Conservation (phyloP, 495 filamentous ascomycete genomes). For the Pyrenula massariospora region DNA sequence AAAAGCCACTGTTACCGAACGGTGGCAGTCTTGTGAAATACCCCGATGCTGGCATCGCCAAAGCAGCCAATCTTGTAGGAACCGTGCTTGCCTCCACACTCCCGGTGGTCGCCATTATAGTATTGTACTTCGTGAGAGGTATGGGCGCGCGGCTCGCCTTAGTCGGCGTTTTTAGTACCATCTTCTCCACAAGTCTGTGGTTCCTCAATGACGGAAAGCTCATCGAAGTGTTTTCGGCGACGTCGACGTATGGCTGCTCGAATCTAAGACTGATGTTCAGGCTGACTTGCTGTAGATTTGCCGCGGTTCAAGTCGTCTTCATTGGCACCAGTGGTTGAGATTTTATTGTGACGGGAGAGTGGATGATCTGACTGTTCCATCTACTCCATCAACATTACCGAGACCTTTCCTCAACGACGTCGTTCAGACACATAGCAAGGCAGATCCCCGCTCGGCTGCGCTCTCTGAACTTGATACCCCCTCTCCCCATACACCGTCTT, state of each 20-base stretch:
- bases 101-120: not conserved
- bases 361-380: too few species aligned
- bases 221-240: not conserved
- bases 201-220: not conserved
- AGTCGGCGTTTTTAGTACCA: not conserved
- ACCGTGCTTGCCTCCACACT: not conserved
- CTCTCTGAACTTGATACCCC: not conserved
- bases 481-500: not conserved
- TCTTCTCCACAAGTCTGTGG: not conserved
- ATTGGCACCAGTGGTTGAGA: not conserved
- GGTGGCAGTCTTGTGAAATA: not conserved
- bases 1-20: not conserved
- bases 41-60: not conserved
- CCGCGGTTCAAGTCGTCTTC: slow-evolving; percentile 1
- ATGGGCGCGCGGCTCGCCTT: not conserved
- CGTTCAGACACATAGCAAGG: not conserved
- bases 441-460: not conserved
- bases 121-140: not conserved
- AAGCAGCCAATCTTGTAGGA: not conserved
- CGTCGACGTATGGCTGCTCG: not conserved
- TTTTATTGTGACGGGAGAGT: too few species aligned
- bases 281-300: not conserved
- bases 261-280: not conserved
- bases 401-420: too few species aligned
- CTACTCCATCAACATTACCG: too few species aligned